phyloP scores from a whole-genome alignment of 108 stramenopile species.

The Chaetoceros tenuissimus region DNA sequence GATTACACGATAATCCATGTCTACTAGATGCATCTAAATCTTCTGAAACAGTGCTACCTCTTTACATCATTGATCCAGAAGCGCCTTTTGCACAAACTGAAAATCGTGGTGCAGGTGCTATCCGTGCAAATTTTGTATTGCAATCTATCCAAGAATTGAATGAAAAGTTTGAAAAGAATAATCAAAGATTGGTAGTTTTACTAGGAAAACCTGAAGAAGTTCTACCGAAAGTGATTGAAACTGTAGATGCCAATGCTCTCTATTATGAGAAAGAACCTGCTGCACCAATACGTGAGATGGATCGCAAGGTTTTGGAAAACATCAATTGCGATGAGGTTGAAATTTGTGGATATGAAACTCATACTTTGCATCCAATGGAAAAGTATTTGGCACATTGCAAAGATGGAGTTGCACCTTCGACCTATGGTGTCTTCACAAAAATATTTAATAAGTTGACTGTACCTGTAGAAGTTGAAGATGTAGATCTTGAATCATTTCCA shows the following conservation, averaged over 20 bases:
- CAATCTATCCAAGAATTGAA: constrained; percentile 79
- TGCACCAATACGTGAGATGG: not conserved
- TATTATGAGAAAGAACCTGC: not conserved
- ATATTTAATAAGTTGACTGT: constrained; percentile 16
- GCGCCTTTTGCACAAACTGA: constrained; percentile 18
- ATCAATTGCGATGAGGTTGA: constrained; percentile 7
- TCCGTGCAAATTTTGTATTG: constrained; percentile 79
- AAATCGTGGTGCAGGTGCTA: constrained; percentile 11
- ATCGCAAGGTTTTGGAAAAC: constrained; percentile 1
- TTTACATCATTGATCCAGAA: constrained; percentile 75
- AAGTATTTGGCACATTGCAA: constrained; percentile 16
- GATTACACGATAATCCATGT: constrained; percentile 93
- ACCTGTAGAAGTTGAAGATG: constrained; percentile 6
- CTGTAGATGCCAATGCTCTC: not conserved
- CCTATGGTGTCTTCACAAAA: constrained; percentile 27
- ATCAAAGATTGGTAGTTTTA: constrained; percentile 37
- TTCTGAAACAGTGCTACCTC: constrained; percentile 25
- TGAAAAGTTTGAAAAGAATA: constrained; percentile 33
- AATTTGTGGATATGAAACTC: constrained; percentile 13
- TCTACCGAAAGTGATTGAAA: constrained; percentile 15
- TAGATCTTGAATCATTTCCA: constrained; percentile 7
- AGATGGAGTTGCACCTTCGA: constrained; percentile 13
- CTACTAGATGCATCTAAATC: constrained; percentile 35
- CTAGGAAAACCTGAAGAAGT: constrained; percentile 52
- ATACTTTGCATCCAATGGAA: constrained; percentile 29